phyloP scores from a whole-genome alignment of 257 asterid species.

The Lycium ferocissimum region DNA sequence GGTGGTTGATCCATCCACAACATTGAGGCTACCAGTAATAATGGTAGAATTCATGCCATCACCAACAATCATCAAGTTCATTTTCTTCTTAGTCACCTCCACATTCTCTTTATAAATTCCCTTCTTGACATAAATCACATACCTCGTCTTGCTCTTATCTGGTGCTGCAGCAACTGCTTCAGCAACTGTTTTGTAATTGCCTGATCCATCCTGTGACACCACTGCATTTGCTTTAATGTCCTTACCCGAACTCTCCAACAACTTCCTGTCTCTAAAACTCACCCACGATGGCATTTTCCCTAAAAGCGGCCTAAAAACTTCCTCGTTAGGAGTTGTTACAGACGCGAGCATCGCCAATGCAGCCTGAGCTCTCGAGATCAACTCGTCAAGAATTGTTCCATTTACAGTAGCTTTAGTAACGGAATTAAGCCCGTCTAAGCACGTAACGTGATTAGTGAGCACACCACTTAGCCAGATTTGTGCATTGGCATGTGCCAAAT shows the following conservation, averaged over 20 bases:
- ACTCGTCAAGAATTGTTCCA: conserved; percentile 33
- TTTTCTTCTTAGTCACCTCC: conserved; percentile 44
- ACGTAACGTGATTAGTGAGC: conserved; percentile 60
- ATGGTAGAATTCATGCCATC: conserved; percentile 58
- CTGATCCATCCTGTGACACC: conserved; percentile 60
- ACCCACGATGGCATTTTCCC: conserved; percentile 55
- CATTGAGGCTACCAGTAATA: conserved; percentile 54
- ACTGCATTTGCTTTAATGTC: conserved; percentile 42
- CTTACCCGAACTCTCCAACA: conserved; percentile 38
- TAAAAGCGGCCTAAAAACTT: neutral
- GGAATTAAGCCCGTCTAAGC: conserved; percentile 50
- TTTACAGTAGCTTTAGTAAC: neutral
- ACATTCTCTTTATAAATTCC: conserved; percentile 64
- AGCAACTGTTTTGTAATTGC: conserved; percentile 46
- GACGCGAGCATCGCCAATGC: conserved; percentile 48
- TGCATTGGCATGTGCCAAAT: conserved; percentile 32
- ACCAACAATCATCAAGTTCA: conserved; percentile 62
- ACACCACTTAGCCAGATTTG: conserved; percentile 60
- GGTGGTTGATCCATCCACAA: conserved; percentile 57
- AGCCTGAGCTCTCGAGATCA: conserved; percentile 48
- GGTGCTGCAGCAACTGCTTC: conserved; percentile 64
- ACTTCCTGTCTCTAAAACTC: conserved; percentile 41
- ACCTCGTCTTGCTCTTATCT: conserved; percentile 39
- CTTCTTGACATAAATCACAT: conserved; percentile 54
- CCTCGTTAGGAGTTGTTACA: neutral